phyloP scores from a whole-genome alignment of 1,139 yeast genomes.

The Hansenula sp. region DNA sequence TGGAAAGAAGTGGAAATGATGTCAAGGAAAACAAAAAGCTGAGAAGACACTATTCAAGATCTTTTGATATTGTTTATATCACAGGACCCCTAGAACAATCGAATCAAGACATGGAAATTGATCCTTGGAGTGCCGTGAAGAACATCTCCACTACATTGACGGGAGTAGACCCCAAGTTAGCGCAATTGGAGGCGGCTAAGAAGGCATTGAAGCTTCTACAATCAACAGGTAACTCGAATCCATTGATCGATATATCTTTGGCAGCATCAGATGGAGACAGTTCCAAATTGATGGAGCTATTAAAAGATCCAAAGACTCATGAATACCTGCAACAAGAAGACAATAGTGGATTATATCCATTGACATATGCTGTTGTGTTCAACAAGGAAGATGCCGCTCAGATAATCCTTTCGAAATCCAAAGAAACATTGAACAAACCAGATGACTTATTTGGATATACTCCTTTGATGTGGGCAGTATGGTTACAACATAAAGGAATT shows the following conservation, averaged over 20 bases:
- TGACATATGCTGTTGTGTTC: conserved; percentile 52
- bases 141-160: conserved; percentile 11
- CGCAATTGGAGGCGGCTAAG: conserved; percentile 45
- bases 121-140: conserved; percentile 22
- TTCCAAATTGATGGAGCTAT: conserved; percentile 26
- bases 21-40: too few relatives aligned
- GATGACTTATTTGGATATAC: conserved; percentile 38
- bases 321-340: conserved; percentile 35
- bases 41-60: too few relatives aligned
- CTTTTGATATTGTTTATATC: too few relatives aligned
- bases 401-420: conserved; percentile 12
- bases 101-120: conserved; percentile 17
- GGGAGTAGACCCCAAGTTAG: conserved; percentile 35
- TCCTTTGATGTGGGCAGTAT: conserved; percentile 48
- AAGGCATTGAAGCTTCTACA: conserved; percentile 32
- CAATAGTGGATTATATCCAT: conserved; percentile 43
- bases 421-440: conserved; percentile 25
- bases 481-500: conserved; percentile 30
- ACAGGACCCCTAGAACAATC: not conserved
- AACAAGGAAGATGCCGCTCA: conserved; percentile 36
- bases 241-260: conserved; percentile 33
- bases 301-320: conserved; percentile 20
- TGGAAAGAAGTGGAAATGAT: too few relatives aligned
- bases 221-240: conserved; percentile 20
- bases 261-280: conserved; percentile 53